A percentile compares a stretch with the other conserved stretches of the same genome.
Evolutionary conservation across 2,329 filamentous ascomycete species (phyloP).

Genomic region (Scedosporium dehoogii): DNA sequence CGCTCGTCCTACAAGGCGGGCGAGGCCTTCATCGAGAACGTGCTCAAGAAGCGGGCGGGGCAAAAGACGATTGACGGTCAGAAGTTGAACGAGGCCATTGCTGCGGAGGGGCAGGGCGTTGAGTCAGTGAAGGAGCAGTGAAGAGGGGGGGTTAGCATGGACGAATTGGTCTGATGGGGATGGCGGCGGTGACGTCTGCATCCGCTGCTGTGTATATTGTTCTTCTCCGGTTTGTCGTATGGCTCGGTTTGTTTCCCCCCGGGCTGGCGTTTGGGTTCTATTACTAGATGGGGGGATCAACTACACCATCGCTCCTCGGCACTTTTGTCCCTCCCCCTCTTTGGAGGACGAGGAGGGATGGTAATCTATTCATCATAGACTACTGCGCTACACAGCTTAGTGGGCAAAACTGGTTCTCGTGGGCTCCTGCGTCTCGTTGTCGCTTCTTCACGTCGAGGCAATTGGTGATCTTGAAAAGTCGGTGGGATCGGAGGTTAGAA

Average conservation of each 20-base stretch:
- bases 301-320: background rate
- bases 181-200: background rate
- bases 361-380: background rate
- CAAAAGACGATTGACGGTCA: constrained; percentile 4
- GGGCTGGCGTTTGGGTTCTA: background rate
- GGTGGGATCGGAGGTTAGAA: no score
- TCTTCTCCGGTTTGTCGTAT: background rate
- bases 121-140: background rate
- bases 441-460: no score
- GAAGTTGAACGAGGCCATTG: constrained; percentile 6
- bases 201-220: background rate
- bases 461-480: no score
- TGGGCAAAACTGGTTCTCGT: no score
- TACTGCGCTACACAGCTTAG: no score
- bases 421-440: no score
- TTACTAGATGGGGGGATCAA: background rate
- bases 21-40: constrained; percentile 98
- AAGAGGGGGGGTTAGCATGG: background rate
- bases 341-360: background rate
- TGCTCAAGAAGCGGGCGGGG: constrained; percentile 68
- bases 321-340: background rate
- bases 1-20: constrained; percentile 96
- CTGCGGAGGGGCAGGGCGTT: background rate
- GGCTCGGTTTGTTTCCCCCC: background rate
- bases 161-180: background rate